phyloP scores from a whole-genome alignment of 1,139 yeast species.

The Entelexis sorbosivorans region DNA sequence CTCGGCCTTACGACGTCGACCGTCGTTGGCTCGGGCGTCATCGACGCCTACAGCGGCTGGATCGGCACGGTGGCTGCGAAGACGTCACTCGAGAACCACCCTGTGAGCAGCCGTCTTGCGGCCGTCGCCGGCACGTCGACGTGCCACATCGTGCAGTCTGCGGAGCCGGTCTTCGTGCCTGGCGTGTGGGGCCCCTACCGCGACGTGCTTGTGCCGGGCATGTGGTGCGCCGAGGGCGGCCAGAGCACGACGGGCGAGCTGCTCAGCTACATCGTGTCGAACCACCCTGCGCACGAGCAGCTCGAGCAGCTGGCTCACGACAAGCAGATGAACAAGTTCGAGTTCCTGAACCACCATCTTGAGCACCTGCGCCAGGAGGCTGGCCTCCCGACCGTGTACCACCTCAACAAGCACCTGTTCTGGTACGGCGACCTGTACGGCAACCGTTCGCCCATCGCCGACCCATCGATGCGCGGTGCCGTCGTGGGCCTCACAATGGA shows the following conservation, averaged over 20 bases:
- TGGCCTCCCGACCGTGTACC: slow-evolving; percentile 57
- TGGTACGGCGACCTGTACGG: slow-evolving; percentile 97
- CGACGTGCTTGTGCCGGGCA: slow-evolving; percentile 77
- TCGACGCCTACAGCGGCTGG: slow-evolving; percentile 99
- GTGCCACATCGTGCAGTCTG: slow-evolving; percentile 83
- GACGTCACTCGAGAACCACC: slow-evolving; percentile 25
- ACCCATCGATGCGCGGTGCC: slow-evolving; percentile 85
- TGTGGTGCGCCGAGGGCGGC: slow-evolving; percentile 98
- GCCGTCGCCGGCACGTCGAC: slow-evolving; percentile 98
- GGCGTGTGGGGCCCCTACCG: slow-evolving; percentile 99
- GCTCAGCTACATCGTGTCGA: slow-evolving; percentile 75
- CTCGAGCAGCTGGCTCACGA: slow-evolving; percentile 50
- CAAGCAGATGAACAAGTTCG: slow-evolving; percentile 65
- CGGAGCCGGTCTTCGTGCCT: slow-evolving; percentile 75
- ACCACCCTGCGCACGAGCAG: slow-evolving; percentile 78
- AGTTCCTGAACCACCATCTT: slow-evolving; percentile 62
- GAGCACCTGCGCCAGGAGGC: slow-evolving; percentile 53
- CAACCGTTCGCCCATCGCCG: slow-evolving; percentile 92
- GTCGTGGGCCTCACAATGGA: slow-evolving; percentile 92
- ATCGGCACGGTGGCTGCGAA: slow-evolving; percentile 94
- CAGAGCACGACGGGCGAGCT: slow-evolving; percentile 95
- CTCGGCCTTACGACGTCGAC: slow-evolving; percentile 71
- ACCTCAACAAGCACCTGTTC: slow-evolving; percentile 73
- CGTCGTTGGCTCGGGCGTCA: slow-evolving; percentile 88
- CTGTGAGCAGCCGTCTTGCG: slow-evolving; percentile 73